Percentiles rank a stretch among this genome's conserved stretches.
Conservation (phyloP, 139 green algal species). For the Edaphochlamys debaryana region DNA sequence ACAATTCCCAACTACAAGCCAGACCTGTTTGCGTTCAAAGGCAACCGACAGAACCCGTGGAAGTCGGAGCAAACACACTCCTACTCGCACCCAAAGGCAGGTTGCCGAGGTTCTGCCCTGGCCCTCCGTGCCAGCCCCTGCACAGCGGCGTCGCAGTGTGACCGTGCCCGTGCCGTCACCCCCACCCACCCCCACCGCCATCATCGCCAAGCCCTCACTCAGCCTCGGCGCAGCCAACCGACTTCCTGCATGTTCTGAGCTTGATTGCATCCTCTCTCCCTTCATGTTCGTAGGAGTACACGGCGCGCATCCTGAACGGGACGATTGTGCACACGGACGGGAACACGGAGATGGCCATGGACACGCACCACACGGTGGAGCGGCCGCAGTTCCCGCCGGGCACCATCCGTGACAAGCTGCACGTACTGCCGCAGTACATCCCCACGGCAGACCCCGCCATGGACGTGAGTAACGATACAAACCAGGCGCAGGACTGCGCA, state of each 20-base stretch:
- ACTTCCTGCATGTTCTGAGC: no score
- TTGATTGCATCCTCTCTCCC: no score
- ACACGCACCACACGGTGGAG: slow-evolving; percentile 47
- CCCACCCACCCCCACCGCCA: no score
- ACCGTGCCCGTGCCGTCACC: no score
- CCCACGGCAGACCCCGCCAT: slow-evolving; percentile 40
- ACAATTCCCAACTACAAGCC: slow-evolving; percentile 30
- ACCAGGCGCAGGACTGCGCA: no score
- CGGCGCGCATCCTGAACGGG: slow-evolving; percentile 37
- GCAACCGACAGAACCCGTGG: not conserved
- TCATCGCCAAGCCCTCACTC: no score
- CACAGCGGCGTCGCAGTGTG: no score
- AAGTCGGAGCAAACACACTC: slow-evolving; percentile 30
- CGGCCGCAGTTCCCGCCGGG: slow-evolving; percentile 46
- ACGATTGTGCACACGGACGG: slow-evolving; percentile 45
- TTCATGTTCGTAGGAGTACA: no score
- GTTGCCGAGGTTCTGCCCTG: no score
- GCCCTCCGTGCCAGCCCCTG: no score
- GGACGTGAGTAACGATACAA: slow-evolving; percentile 40
- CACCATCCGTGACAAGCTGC: slow-evolving; percentile 20
- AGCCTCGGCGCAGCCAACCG: no score
- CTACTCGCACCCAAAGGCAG: slow-evolving; percentile 11
- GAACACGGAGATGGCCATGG: slow-evolving; percentile 41
- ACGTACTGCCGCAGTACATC: slow-evolving; percentile 40
- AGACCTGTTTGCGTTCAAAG: slow-evolving; percentile 31